Conservation (phyloP, 2,329 filamentous ascomycete species). For the Didymella segeticola region DNA sequence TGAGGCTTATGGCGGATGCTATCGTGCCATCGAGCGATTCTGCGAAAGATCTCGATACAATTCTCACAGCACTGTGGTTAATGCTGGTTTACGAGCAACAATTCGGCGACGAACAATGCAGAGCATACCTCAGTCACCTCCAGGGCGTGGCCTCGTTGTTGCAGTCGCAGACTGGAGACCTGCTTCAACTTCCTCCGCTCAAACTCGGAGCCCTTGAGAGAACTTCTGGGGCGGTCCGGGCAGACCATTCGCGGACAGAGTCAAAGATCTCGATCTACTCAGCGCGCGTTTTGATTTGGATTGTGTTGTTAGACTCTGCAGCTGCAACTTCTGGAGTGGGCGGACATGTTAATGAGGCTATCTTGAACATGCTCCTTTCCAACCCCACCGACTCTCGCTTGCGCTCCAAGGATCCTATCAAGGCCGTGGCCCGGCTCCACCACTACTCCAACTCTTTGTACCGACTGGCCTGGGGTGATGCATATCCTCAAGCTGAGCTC, state of each 20-base stretch:
- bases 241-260: neutral
- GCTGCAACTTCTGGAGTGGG: constrained; percentile 44
- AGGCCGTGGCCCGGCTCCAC: constrained; percentile 38
- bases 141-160: constrained; percentile 43
- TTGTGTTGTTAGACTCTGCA: constrained; percentile 40
- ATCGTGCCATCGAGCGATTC: constrained; percentile 24
- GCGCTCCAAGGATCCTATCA: constrained; percentile 12
- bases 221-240: neutral
- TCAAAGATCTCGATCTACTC: constrained; percentile 41
- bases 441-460: constrained; percentile 46
- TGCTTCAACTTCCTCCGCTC: constrained; percentile 12
- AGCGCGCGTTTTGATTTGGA: constrained; percentile 46
- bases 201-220: constrained; percentile 3
- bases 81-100: constrained; percentile 52
- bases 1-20: constrained; percentile 42
- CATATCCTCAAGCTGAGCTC: constrained; percentile 46
- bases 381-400: constrained; percentile 6
- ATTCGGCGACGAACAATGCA: constrained; percentile 45
- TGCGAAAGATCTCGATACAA: constrained; percentile 38
- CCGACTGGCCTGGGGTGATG: constrained; percentile 43
- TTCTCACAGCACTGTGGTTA: constrained; percentile 44
- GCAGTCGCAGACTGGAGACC: constrained; percentile 19
- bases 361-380: constrained; percentile 24
- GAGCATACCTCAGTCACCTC: constrained; percentile 43
- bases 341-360: constrained; percentile 40